Evolutionary conservation across 306 rosid genomes (phyloP).

Genomic region (Malus orientalis): DNA sequence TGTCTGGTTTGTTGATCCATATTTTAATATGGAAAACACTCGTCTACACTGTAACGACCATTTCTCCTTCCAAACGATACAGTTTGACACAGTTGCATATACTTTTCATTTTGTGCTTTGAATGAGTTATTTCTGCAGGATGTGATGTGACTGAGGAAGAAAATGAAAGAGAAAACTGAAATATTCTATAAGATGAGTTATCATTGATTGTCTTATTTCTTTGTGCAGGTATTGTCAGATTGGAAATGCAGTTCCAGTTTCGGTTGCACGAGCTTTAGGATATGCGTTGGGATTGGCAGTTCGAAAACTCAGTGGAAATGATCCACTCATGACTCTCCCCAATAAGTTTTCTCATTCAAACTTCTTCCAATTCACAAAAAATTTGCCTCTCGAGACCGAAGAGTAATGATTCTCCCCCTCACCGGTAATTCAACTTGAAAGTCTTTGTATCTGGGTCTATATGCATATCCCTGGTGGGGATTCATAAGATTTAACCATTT

Average conservation of each 20-base stretch:
- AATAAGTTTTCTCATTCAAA: conserved; percentile 66
- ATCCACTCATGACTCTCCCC: conserved; percentile 58
- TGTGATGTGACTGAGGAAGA: too few relatives aligned
- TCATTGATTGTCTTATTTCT: background rate
- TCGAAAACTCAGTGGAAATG: conserved; percentile 40
- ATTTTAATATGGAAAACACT: background rate
- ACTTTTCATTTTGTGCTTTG: too few relatives aligned
- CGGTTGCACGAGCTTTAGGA: conserved; percentile 70
- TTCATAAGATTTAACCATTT: too few relatives aligned
- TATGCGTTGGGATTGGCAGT: conserved; percentile 67
- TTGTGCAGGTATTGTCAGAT: conserved; percentile 69
- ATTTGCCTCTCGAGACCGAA: conserved; percentile 15
- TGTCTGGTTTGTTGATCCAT: background rate
- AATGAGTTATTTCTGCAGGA: too few relatives aligned
- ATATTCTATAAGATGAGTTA: too few relatives aligned
- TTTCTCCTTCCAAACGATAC: too few relatives aligned
- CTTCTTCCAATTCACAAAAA: conserved; percentile 38
- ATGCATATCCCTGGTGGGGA: too few relatives aligned
- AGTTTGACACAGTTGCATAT: too few relatives aligned
- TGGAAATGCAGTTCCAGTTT: conserved; percentile 85
- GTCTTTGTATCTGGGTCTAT: too few relatives aligned
- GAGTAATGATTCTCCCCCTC: background rate
- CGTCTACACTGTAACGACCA: too few relatives aligned
- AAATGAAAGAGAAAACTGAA: too few relatives aligned
- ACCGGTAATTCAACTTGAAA: too few relatives aligned